Percentiles rank a stretch among this genome's conserved stretches.
These are phyloP conservation scores for Ascocoryne sarcoides DNA, from an alignment of 2,329 filamentous ascomycete species.

Conservation along the genomic window DNA sequence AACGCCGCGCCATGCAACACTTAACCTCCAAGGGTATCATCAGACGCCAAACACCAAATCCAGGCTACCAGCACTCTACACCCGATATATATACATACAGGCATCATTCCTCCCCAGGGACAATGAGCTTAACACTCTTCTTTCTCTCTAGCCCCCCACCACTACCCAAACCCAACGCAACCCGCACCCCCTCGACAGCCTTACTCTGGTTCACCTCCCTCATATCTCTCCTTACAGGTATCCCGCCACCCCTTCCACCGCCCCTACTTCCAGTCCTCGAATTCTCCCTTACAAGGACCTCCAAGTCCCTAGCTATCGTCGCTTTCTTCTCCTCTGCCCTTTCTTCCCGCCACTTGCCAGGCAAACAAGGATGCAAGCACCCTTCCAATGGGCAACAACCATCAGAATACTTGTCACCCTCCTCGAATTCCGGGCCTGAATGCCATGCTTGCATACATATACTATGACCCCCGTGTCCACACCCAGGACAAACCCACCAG, in stretches of 20 bases:
- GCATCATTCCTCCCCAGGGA: slow-evolving; percentile 21
- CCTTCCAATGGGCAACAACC: slow-evolving; percentile 58
- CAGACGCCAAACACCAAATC: too few relatives aligned
- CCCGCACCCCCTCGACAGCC: slow-evolving; percentile 51
- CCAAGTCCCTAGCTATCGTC: slow-evolving; percentile 38
- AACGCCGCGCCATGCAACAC: too few relatives aligned
- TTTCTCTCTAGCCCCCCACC: slow-evolving; percentile 43
- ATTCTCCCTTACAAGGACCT: slow-evolving; percentile 21
- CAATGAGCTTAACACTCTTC: slow-evolving; percentile 56
- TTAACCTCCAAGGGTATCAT: too few relatives aligned
- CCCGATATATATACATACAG: not conserved
- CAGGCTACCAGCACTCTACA: too few relatives aligned
- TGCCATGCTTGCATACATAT: slow-evolving; percentile 54
- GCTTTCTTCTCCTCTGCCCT: slow-evolving; percentile 29
- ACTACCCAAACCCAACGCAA: slow-evolving; percentile 34
- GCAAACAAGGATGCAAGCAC: slow-evolving; percentile 55
- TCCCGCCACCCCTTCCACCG: slow-evolving; percentile 5
- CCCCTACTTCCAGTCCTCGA: slow-evolving; percentile 12
- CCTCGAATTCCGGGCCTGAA: slow-evolving; percentile 25
- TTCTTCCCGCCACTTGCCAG: slow-evolving; percentile 44
- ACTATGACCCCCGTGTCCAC: slow-evolving; percentile 53
- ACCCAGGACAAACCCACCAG: slow-evolving; percentile 58
- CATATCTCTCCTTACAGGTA: slow-evolving; percentile 37
- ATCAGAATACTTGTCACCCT: slow-evolving; percentile 33
- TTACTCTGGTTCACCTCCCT: slow-evolving; percentile 50